These are phyloP conservation scores for Immersiella caudata DNA, from an alignment of 495 filamentous ascomycete species.

Conservation along the genomic window DNA sequence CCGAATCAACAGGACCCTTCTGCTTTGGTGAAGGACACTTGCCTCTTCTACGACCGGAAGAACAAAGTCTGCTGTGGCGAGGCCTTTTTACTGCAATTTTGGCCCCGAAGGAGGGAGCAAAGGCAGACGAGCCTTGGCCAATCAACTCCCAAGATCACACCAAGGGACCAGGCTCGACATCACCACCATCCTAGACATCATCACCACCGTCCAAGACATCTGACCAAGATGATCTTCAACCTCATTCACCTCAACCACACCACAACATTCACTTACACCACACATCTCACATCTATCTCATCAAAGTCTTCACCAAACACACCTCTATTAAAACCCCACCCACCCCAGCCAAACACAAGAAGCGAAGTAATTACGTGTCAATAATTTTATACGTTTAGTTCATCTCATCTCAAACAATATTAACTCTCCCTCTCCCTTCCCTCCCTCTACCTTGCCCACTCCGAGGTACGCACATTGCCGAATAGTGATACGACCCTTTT, in stretches of 20 bases:
- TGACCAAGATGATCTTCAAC: no score
- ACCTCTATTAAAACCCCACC: constrained; percentile 10
- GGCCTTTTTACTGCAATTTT: constrained; percentile 2
- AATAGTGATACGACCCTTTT: no score
- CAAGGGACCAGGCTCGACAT: no score
- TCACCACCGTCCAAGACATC: no score
- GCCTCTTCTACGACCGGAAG: no score
- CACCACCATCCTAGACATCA: no score
- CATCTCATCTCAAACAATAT: constrained; percentile 7
- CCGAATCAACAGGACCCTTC: no score
- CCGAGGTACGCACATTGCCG: no score
- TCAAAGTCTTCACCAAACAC: constrained; percentile 2
- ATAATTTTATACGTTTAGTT: background rate
- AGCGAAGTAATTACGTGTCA: background rate
- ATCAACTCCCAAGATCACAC: no score
- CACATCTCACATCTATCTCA: constrained; percentile 7
- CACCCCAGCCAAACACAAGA: background rate
- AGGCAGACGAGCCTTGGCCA: background rate
- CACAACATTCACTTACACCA: background rate
- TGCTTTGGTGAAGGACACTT: no score
- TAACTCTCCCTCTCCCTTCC: background rate
- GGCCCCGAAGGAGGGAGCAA: background rate
- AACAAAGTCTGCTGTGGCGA: no score
- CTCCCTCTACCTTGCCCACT: no score
- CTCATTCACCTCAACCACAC: background rate